Conservation (phyloP, 2,329 filamentous ascomycete species). For the Onygenales sp. region DNA sequence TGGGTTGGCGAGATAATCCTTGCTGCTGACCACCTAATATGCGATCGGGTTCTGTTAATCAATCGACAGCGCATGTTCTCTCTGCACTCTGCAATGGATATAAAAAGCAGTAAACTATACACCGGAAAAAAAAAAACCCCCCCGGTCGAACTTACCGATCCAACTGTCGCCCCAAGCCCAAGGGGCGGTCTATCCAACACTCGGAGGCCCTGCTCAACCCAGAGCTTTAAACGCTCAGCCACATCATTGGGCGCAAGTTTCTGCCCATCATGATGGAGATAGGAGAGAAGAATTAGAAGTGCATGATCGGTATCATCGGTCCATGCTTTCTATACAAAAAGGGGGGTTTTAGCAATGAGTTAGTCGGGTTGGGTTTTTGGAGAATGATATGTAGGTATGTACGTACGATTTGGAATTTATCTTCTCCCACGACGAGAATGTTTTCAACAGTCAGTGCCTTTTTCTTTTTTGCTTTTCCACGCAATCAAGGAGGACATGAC, state of each 20-base stretch:
- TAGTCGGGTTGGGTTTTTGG: too few species aligned
- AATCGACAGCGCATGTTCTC: too few species aligned
- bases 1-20: constrained; percentile 33
- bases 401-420: constrained; percentile 24
- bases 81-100: too few species aligned
- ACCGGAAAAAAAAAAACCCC: background rate
- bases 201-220: constrained; percentile 40
- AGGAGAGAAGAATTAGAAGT: constrained; percentile 41
- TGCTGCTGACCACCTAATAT: constrained; percentile 23
- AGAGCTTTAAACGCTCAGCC: constrained; percentile 37
- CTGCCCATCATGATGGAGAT: constrained; percentile 34
- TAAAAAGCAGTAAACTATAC: too few species aligned
- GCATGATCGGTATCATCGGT: constrained; percentile 50
- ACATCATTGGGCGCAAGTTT: constrained; percentile 32
- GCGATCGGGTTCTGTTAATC: background rate
- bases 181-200: constrained; percentile 39
- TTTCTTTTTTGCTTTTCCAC: too few species aligned
- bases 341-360: background rate
- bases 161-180: constrained; percentile 41
- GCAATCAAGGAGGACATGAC: too few species aligned
- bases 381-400: background rate
- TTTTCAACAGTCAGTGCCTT: too few species aligned
- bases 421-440: constrained; percentile 3
- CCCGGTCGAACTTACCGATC: constrained; percentile 24
- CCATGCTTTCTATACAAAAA: constrained; percentile 31